Evolutionary conservation across 352 stramenopile species (phyloP), one percentile per base, ranked within the genome.

Genomic region (Phytophthora vignae): DNA sequence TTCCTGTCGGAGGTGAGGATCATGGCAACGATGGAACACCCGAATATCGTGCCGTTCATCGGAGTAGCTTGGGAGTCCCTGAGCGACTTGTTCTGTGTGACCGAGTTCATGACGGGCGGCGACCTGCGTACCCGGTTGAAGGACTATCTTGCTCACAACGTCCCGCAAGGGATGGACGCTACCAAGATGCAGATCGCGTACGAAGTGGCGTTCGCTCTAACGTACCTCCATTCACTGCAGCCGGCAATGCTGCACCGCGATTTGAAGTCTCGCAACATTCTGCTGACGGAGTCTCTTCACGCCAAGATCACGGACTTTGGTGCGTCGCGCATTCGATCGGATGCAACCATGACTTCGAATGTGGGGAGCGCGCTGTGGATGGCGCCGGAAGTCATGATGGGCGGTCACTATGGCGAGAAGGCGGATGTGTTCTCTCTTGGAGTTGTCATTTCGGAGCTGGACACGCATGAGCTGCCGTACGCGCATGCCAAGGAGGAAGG

Each of bases 191-290:
- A 75, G 29, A 84, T 85, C 40, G 71, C 79, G 1, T 69, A 80
- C 40, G 55, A 77, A 9, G 64, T 87, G 19, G 69, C 74, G 10
- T 25, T 78, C 31, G 79, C 70, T 2, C 53, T 87, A 5, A 79
- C 77, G 19, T 84, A 79, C 31, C 55, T 82, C 44, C 74, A 82
- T 21, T 77, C 71, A 4, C 44, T 82, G 29, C 38, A 72, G 33
- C 73, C 71, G 3, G 56, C 77, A 5, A 61, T 79, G 25, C 19
- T 82, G 21, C 83, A 92, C 56, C 82, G 84, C 15, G 84, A 90
- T 62, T 77, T 92, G 63, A 92, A 92, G 64, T 89, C 79, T 4
- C 79, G 82, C 31, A 90, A 92, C 65, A 86, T 92, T 58, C 64
- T 92, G 49, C 57, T 92, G 15, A 82, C 76, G 0, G 53, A 55